Conservation (phyloP, 2,329 filamentous ascomycete genomes). For the Claviceps citrina region DNA sequence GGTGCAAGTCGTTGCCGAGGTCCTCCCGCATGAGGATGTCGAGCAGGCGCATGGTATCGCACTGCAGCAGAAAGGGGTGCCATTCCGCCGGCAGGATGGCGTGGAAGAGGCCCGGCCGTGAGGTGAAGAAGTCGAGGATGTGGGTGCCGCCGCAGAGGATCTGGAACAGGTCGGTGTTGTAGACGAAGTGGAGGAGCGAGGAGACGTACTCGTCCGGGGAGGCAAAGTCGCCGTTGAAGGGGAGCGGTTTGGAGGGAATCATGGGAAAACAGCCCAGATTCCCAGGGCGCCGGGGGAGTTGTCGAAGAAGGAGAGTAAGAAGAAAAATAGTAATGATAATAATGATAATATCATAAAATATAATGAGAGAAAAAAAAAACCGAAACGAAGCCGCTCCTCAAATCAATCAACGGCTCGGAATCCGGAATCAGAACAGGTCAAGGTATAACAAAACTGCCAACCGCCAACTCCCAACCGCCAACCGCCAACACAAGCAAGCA, state of each 20-base stretch:
- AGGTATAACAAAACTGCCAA: too few species aligned
- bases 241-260: constrained; percentile 35
- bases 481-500: too few species aligned
- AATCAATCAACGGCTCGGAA: too few species aligned
- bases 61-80: constrained; percentile 59
- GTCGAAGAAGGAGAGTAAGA: neutral
- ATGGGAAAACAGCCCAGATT: too few species aligned
- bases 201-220: constrained; percentile 64
- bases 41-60: constrained; percentile 60
- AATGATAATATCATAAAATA: too few species aligned
- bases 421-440: too few species aligned
- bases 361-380: too few species aligned
- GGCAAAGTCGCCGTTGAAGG: constrained; percentile 53
- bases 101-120: constrained; percentile 67
- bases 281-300: too few species aligned
- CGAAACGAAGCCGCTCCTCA: too few species aligned
- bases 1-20: constrained; percentile 27
- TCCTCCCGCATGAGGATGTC: constrained; percentile 72
- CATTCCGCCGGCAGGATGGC: constrained; percentile 63
- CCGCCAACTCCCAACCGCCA: too few species aligned
- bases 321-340: too few species aligned
- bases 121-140: constrained; percentile 89
- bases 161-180: constrained; percentile 60
- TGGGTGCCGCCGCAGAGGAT: constrained; percentile 95
- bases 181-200: constrained; percentile 60